These are phyloP conservation scores for Musa troglodytarum DNA, from an alignment of 176 grass and related monocot species.

Conservation along the genomic window DNA sequence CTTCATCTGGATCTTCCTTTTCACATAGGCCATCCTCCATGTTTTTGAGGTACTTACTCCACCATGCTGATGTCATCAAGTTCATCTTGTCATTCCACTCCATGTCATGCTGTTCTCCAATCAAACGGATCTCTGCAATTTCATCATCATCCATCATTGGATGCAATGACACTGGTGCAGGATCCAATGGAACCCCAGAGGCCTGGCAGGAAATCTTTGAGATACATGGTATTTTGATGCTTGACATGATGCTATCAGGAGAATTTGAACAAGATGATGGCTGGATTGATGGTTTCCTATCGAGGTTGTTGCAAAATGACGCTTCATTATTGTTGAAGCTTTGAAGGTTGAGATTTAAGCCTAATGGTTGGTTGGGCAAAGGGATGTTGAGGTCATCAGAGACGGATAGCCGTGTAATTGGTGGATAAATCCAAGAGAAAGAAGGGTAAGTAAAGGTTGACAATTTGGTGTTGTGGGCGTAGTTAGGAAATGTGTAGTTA, in stretches of 20 bases:
- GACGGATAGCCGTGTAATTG: conserved; percentile 20
- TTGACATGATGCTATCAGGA: conserved; percentile 20
- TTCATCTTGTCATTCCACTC: conserved; percentile 89
- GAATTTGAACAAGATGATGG: conserved; percentile 33
- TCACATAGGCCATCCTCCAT: conserved; percentile 37
- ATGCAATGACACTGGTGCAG: conserved; percentile 30
- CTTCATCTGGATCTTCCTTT: background rate
- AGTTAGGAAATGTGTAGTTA: conserved; percentile 20
- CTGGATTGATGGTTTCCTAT: conserved; percentile 21
- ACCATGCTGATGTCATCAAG: conserved; percentile 71
- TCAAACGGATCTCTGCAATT: conserved; percentile 65
- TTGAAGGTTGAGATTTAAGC: conserved; percentile 81
- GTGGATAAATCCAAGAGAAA: conserved; percentile 24
- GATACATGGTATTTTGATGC: background rate
- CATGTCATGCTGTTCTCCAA: conserved; percentile 70
- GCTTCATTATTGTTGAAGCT: conserved; percentile 33
- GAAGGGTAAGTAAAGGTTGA: conserved; percentile 28
- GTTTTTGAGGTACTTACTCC: conserved; percentile 76
- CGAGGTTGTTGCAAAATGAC: conserved; percentile 16
- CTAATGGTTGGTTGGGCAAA: conserved; percentile 60
- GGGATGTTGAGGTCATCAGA: conserved; percentile 28
- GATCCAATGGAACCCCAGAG: conserved; percentile 12
- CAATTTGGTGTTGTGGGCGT: conserved; percentile 21
- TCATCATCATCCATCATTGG: conserved; percentile 64
- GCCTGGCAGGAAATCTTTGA: conserved; percentile 16